A percentile compares a stretch with the other conserved stretches of the same genome.
These are phyloP conservation scores for Delphinella strobiligena DNA, from an alignment of 2,329 filamentous ascomycete genomes.

Conservation along the genomic window DNA sequence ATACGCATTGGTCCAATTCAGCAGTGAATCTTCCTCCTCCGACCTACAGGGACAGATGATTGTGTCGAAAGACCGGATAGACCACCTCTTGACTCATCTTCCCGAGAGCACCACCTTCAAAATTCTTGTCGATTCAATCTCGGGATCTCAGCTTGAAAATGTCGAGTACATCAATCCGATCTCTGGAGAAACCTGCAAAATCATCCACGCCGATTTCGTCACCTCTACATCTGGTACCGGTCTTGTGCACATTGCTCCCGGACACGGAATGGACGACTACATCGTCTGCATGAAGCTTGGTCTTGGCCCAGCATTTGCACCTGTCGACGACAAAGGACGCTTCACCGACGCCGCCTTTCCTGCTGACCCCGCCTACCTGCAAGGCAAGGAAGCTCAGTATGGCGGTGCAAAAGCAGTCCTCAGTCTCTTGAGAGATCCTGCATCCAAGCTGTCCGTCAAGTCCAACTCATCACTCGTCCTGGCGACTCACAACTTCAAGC, in stretches of 20 bases:
- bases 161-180: conserved; percentile 61
- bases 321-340: conserved; percentile 67
- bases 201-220: conserved; percentile 82
- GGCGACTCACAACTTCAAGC: conserved; percentile 56
- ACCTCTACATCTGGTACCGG: conserved; percentile 83
- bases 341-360: conserved; percentile 76
- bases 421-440: conserved; percentile 45
- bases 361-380: conserved; percentile 52
- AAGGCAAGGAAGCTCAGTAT: conserved; percentile 58
- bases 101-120: conserved; percentile 32
- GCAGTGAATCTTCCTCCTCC: conserved; percentile 14
- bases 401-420: conserved; percentile 60
- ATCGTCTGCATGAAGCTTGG: conserved; percentile 60
- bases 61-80: conserved; percentile 58
- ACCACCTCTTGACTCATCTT: conserved; percentile 40
- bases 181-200: conserved; percentile 43
- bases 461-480: conserved; percentile 40
- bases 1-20: conserved; percentile 56
- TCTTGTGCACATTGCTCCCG: conserved; percentile 87
- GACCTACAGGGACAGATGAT: conserved; percentile 47
- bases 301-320: conserved; percentile 60
- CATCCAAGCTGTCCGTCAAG: conserved; percentile 11
- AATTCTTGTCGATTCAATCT: conserved; percentile 44
- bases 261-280: conserved; percentile 95
- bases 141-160: conserved; percentile 53